Conservation (phyloP, 139 green algal species). For the Limnomonas spitsbergensis region DNA sequence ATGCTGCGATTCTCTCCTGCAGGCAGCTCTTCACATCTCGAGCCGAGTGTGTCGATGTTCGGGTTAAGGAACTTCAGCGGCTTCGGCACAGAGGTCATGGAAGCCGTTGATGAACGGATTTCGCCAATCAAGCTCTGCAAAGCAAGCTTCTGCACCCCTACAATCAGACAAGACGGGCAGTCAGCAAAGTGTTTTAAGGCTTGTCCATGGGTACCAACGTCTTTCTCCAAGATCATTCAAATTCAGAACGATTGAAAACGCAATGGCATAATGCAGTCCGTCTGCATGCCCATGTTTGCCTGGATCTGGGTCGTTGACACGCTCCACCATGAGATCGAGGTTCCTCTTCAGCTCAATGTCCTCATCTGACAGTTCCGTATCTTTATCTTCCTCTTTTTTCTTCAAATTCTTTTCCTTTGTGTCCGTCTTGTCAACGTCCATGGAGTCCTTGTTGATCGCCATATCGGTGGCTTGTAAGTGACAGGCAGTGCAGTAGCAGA, state of each 20-base stretch:
- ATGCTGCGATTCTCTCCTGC: slow-evolving; percentile 36
- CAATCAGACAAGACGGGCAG: slow-evolving; percentile 38
- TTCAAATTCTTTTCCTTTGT: slow-evolving; percentile 16
- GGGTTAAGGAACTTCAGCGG: slow-evolving; percentile 95
- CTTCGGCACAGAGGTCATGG: slow-evolving; percentile 98
- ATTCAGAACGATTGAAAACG: not conserved
- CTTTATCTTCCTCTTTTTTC: slow-evolving; percentile 28
- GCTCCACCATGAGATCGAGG: slow-evolving; percentile 88
- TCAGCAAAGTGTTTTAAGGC: not conserved
- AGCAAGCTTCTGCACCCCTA: slow-evolving; percentile 66
- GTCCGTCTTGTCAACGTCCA: not conserved
- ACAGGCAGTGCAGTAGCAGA: too few relatives aligned
- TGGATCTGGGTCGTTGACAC: slow-evolving; percentile 48
- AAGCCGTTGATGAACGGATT: slow-evolving; percentile 83
- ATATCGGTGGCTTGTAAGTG: too few relatives aligned
- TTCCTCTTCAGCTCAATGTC: slow-evolving; percentile 85
- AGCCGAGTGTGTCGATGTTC: slow-evolving; percentile 80
- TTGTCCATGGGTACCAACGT: not conserved
- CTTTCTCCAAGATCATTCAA: not conserved
- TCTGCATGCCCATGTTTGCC: not conserved
- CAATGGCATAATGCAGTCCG: not conserved
- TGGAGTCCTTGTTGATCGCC: slow-evolving; percentile 1
- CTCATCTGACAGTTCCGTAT: slow-evolving; percentile 75
- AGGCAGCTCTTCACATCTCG: slow-evolving; percentile 54
- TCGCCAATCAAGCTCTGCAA: slow-evolving; percentile 71